Evolutionary conservation across 2,329 filamentous ascomycete genomes (phyloP), one percentile per base, ranked within the genome.

Genomic region (Diplodia mutila): DNA sequence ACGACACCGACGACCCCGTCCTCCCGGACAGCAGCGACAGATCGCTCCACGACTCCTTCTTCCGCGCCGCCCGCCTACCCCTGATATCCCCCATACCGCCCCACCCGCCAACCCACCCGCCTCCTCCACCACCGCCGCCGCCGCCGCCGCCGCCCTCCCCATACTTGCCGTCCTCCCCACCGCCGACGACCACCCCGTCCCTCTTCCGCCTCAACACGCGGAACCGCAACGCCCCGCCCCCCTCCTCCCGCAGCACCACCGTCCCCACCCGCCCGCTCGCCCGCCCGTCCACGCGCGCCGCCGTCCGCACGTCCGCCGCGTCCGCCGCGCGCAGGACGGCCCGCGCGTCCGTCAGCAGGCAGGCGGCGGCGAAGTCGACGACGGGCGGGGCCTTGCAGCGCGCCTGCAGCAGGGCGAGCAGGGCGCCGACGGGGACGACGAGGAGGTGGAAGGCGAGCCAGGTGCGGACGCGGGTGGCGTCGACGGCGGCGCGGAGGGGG

Each of bases 401-500:
- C 7, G 39, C 27, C 11, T 66, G 64, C 7, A 66, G 32, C 2
- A 46, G 12, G 27, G 52, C 52, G 14, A 66, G 53, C 4, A 59
- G 27, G 4, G 18, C 8, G 12, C 53, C 64, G 12, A 53, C 32
- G 18, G 55, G 9, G 25, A 59, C 18, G 53, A 66, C 46, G 12
- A 66, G 52, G 11, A 66, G 34, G 27, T 66, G 64, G 8, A 66
- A 14, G n/a, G 27, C 39, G 27, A 66, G 48, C 64, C 64, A 66
- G 4, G 29, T 27, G n/a, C 25, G 21, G 42, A 66, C 18, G 18
- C 64, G 37, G 3, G 25, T 21, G 7, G 64, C 1, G 23, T 66
- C 23, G 27, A 66, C 27, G 18, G 49, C 53, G 25, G 64, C 64
- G 29, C 52, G 27, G 12, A 55, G 29, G 27, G 53, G 39, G n/a